A percentile compares a stretch with the other conserved stretches of the same genome.
phyloP scores from a whole-genome alignment of 2,329 filamentous ascomycete genomes.

The Microsporum ferrugineum region DNA sequence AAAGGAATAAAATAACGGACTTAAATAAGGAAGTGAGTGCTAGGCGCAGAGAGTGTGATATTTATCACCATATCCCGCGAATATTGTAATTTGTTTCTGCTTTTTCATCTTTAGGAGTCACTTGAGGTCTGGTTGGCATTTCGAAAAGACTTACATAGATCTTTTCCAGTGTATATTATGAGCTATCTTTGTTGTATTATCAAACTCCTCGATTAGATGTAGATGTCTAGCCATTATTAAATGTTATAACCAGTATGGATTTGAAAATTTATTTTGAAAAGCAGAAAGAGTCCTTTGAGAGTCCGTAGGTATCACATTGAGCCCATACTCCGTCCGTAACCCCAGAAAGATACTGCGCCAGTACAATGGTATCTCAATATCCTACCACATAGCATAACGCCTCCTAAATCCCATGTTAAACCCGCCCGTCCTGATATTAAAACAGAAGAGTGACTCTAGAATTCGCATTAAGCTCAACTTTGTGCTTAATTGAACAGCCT shows the following conservation, averaged over 20 bases:
- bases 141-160: not conserved
- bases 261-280: not conserved
- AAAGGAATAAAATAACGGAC: not conserved
- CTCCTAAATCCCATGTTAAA: not conserved
- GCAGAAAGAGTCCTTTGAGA: not conserved
- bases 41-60: not conserved
- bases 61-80: not conserved
- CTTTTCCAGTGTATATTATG: conserved; percentile 3
- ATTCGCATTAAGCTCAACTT: not conserved
- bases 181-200: not conserved
- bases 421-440: not conserved
- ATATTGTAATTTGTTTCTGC: not conserved
- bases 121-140: conserved; percentile 1
- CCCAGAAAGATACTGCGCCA: not conserved
- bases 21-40: not conserved
- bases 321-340: not conserved
- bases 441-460: conserved; percentile 2
- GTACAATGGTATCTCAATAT: not conserved
- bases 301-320: not conserved
- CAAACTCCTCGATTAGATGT: not conserved
- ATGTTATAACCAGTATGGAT: not conserved
- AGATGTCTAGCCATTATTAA: not conserved
- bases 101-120: not conserved
- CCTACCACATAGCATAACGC: not conserved
- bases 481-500: conserved; percentile 32